Conservation (phyloP, 1,284 basidiomycete species). For the Lentinula novae-zelandiae region DNA sequence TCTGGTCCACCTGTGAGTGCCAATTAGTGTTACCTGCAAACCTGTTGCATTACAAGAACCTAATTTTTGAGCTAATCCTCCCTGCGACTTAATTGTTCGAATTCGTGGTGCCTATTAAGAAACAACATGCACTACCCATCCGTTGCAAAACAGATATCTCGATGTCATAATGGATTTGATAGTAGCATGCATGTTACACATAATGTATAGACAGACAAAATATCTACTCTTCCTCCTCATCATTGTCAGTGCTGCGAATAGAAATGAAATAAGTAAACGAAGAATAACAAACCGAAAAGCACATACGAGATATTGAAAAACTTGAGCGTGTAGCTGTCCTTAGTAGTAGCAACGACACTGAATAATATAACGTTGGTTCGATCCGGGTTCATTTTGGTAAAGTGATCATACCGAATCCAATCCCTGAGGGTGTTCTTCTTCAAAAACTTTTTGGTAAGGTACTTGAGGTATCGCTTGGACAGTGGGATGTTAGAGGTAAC, state of each 20-base stretch:
- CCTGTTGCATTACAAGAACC: too few relatives aligned
- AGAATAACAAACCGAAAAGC: not conserved
- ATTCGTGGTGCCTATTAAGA: too few relatives aligned
- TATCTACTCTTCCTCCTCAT: constrained; percentile 47
- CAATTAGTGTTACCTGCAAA: too few relatives aligned
- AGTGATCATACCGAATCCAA: constrained; percentile 70
- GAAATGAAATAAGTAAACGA: constrained; percentile 23
- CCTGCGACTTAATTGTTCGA: too few relatives aligned
- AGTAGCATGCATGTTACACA: too few relatives aligned
- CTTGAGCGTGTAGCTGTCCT: constrained; percentile 86
- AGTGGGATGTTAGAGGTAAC: constrained; percentile 81
- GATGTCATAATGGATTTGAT: too few relatives aligned
- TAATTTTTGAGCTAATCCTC: too few relatives aligned
- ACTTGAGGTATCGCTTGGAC: constrained; percentile 92
- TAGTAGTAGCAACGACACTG: constrained; percentile 83
- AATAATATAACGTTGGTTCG: constrained; percentile 4
- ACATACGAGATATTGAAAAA: constrained; percentile 93
- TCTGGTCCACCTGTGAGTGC: too few relatives aligned
- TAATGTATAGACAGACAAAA: not conserved
- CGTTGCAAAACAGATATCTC: too few relatives aligned
- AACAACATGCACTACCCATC: too few relatives aligned
- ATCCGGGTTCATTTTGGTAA: not conserved
- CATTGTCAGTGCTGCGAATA: constrained; percentile 39
- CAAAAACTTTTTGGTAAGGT: constrained; percentile 94
- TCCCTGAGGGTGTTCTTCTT: constrained; percentile 86